These are phyloP conservation scores for Boletus vermiculosoides DNA, from an alignment of 768 basidiomycete species.

Conservation along the genomic window DNA sequence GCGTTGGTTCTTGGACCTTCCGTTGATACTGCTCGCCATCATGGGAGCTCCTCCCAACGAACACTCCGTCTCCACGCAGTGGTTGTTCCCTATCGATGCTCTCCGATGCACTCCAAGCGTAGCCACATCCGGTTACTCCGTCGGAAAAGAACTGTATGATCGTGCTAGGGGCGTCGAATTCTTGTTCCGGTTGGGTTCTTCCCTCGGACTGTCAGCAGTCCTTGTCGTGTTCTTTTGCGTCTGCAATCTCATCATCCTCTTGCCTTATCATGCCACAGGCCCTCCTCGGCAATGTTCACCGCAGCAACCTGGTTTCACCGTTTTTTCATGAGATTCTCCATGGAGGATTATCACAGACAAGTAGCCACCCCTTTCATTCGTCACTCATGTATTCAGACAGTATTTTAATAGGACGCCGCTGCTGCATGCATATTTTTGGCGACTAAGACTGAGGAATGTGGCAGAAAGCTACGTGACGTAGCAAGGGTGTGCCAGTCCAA, in stretches of 20 bases:
- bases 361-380: conserved; percentile 19
- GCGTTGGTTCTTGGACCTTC: conserved; percentile 18
- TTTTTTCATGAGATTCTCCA: conserved; percentile 84
- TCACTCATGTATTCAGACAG: conserved; percentile 11
- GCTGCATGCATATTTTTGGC: conserved; percentile 85
- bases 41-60: conserved; percentile 27
- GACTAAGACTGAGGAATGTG: conserved; percentile 91
- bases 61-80: conserved; percentile 48
- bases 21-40: conserved; percentile 4
- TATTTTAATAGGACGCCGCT: conserved; percentile 63
- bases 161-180: conserved; percentile 83
- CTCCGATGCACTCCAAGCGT: conserved; percentile 59
- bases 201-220: conserved; percentile 66
- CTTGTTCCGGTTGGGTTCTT: conserved; percentile 77
- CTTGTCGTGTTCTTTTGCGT: conserved; percentile 5
- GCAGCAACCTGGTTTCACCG: conserved; percentile 91
- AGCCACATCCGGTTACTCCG: conserved; percentile 41
- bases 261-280: conserved; percentile 42
- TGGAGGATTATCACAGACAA: conserved; percentile 83
- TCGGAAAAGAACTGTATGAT: conserved; percentile 73
- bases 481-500: conserved; percentile 74
- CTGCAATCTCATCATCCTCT: conserved; percentile 13
- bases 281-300: conserved; percentile 79
- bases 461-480: conserved; percentile 82
- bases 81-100: conserved; percentile 66